Evolutionary conservation across 2,329 filamentous ascomycete species (phyloP).

Genomic region (Phyllosticta citrichinensis): DNA sequence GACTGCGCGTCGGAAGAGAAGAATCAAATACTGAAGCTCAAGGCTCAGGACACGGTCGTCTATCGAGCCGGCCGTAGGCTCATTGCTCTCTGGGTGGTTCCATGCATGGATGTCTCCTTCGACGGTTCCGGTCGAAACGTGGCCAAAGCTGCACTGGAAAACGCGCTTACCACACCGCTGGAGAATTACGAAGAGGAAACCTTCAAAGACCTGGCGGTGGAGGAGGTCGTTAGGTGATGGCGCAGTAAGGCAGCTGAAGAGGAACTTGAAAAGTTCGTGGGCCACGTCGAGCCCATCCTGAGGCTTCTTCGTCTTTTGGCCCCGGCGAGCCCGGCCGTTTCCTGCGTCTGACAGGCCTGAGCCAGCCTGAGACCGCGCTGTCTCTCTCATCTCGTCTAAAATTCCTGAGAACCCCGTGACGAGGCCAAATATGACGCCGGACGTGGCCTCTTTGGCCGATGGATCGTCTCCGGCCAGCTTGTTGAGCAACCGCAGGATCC

Average conservation of each 20-base stretch:
- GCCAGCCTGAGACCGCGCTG: constrained; percentile 14
- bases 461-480: neutral
- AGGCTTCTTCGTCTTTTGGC: neutral
- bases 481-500: neutral
- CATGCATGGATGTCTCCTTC: constrained; percentile 19
- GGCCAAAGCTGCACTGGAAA: constrained; percentile 31
- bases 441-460: neutral
- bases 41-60: constrained; percentile 15
- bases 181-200: constrained; percentile 31
- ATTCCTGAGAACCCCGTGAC: constrained; percentile 29
- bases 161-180: constrained; percentile 29
- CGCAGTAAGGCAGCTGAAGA: constrained; percentile 26
- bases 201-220: constrained; percentile 35
- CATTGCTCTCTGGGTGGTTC: constrained; percentile 3
- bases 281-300: neutral
- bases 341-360: neutral
- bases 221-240: constrained; percentile 25
- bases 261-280: constrained; percentile 16
- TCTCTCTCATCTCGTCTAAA: constrained; percentile 22
- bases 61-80: constrained; percentile 9
- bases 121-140: constrained; percentile 17
- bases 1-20: constrained; percentile 32
- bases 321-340: constrained; percentile 1
- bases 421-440: constrained; percentile 22
- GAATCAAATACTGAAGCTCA: constrained; percentile 33